These are phyloP conservation scores for Schwanniomyces polymorphus DNA, from an alignment of 805 yeast genomes.

Conservation along the genomic window DNA sequence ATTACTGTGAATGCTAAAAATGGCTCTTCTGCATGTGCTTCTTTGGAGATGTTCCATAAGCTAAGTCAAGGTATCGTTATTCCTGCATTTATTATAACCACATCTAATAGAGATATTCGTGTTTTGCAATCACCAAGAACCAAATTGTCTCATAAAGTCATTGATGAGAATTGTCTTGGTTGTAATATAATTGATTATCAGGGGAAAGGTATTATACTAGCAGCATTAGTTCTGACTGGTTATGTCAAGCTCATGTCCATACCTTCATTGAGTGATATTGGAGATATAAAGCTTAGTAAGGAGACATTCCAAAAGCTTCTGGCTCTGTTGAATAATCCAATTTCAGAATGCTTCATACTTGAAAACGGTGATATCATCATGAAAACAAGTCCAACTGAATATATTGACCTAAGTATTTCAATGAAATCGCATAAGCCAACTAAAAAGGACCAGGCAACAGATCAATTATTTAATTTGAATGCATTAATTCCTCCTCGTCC, in stretches of 20 bases:
- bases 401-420: constrained; percentile 22
- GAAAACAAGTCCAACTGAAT: constrained; percentile 53
- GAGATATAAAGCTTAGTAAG: constrained; percentile 39
- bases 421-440: constrained; percentile 18
- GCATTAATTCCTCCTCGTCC: constrained; percentile 79
- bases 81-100: constrained; percentile 61
- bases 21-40: constrained; percentile 70
- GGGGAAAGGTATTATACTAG: constrained; percentile 47
- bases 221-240: constrained; percentile 46
- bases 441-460: constrained; percentile 35
- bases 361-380: constrained; percentile 59
- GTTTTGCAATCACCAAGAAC: constrained; percentile 59
- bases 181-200: constrained; percentile 52
- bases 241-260: constrained; percentile 49
- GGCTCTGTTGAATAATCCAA: constrained; percentile 17
- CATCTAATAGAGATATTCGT: constrained; percentile 61
- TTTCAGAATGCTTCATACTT: constrained; percentile 30
- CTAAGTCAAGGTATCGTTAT: constrained; percentile 60
- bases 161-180: constrained; percentile 46
- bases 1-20: constrained; percentile 56
- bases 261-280: constrained; percentile 64
- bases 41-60: constrained; percentile 53
- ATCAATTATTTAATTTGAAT: constrained; percentile 67
- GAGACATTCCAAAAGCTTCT: constrained; percentile 25
- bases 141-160: constrained; percentile 63